phyloP scores from a whole-genome alignment of 345 rosid genomes.

The Aquilaria sinensis region DNA sequence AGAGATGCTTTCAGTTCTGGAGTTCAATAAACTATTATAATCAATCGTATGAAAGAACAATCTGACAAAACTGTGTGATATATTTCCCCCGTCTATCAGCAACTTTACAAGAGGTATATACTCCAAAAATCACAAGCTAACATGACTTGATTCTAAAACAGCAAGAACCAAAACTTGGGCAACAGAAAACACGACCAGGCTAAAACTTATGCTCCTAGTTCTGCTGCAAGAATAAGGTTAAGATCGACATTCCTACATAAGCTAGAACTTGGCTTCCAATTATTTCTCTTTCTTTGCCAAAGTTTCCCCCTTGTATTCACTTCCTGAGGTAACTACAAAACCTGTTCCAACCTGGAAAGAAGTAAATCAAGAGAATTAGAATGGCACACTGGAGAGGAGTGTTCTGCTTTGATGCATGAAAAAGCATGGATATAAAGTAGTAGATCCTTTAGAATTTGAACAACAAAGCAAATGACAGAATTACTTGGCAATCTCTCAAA shows the following conservation, averaged over 20 bases:
- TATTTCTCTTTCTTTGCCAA: conserved; percentile 64
- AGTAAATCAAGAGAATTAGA: not conserved
- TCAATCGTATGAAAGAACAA: too few species aligned
- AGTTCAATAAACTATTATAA: too few species aligned
- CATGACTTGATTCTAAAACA: too few species aligned
- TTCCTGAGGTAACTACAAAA: conserved; percentile 56
- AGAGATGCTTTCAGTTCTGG: too few species aligned
- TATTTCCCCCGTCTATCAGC: too few species aligned
- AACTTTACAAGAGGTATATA: too few species aligned
- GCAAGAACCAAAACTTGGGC: too few species aligned
- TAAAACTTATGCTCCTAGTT: too few species aligned
- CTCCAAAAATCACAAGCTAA: too few species aligned
- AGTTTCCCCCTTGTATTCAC: conserved; percentile 84
- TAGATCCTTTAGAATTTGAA: not conserved
- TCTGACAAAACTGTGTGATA: too few species aligned
- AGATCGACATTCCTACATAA: not conserved
- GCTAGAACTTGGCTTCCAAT: conserved; percentile 2
- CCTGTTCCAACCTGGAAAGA: conserved; percentile 72
- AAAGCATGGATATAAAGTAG: not conserved
- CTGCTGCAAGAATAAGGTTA: not conserved
- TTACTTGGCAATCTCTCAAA: conserved; percentile 88
- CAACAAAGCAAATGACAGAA: not conserved
- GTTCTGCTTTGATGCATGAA: not conserved
- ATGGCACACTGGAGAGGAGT: not conserved
- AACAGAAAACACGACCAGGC: too few species aligned